Conservation (phyloP, 768 basidiomycete species). For the Favolaschia claudopus region DNA sequence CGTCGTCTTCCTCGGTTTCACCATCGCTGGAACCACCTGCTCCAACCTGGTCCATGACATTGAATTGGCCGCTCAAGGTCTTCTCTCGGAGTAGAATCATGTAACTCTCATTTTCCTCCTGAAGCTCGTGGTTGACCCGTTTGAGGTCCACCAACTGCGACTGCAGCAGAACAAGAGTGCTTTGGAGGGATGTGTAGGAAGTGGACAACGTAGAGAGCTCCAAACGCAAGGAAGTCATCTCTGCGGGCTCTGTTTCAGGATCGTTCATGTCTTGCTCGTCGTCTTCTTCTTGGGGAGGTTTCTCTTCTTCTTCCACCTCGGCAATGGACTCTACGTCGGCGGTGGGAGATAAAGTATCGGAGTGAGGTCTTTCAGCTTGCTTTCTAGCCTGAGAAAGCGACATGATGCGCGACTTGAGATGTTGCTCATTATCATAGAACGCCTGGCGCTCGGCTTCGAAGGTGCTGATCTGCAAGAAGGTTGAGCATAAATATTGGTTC, state of each 20-base stretch:
- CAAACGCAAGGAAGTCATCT: conserved; percentile 83
- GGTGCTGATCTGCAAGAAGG: conserved; percentile 67
- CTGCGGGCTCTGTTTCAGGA: conserved; percentile 79
- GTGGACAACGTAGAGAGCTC: conserved; percentile 89
- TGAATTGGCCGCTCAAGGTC: conserved; percentile 89
- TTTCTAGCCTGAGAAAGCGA: conserved; percentile 75
- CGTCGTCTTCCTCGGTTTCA: conserved; percentile 49
- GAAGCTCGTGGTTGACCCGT: conserved; percentile 84
- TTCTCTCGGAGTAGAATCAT: conserved; percentile 92
- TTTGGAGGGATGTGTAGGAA: conserved; percentile 84
- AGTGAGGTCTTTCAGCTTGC: conserved; percentile 46
- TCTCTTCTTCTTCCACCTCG: conserved; percentile 49
- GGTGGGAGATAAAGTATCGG: conserved; percentile 35
- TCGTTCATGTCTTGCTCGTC: conserved; percentile 61
- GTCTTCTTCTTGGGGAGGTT: conserved; percentile 28
- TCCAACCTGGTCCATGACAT: conserved; percentile 74
- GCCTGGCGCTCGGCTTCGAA: conserved; percentile 94
- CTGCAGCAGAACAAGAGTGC: conserved; percentile 84
- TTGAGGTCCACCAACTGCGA: conserved; percentile 88
- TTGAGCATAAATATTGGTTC: conserved; percentile 21
- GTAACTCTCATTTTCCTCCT: conserved; percentile 97
- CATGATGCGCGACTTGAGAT: conserved; percentile 89
- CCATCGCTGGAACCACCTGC: conserved; percentile 50
- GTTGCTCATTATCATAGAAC: conserved; percentile 93
- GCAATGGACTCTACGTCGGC: conserved; percentile 49